phyloP scores from a whole-genome alignment of 148 eudicot genomes.

The Suaeda aralocaspica region DNA sequence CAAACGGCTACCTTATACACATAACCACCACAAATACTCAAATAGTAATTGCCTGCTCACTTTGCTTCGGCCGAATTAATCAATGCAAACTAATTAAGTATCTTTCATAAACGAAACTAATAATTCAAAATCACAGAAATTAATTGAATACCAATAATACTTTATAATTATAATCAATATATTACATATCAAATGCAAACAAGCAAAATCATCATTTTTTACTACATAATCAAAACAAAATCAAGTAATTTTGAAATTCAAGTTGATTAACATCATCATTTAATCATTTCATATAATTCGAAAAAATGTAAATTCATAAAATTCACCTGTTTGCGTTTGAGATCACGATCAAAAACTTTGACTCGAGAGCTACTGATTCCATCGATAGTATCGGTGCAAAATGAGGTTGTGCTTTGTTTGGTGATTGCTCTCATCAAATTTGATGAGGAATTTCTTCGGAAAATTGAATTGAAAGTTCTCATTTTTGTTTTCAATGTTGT shows the following conservation, averaged over 20 bases:
- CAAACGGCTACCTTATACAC: no score
- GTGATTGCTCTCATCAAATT: neutral
- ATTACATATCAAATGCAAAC: neutral
- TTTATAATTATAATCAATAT: neutral
- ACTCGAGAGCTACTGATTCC: slow-evolving; percentile 51
- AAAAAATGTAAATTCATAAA: neutral
- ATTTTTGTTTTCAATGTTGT: neutral
- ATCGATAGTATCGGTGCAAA: slow-evolving; percentile 27
- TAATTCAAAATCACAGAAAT: neutral
- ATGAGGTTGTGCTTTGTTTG: slow-evolving; percentile 21
- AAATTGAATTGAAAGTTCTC: slow-evolving; percentile 10
- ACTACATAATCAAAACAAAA: neutral
- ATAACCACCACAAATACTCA: no score
- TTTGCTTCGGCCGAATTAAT: no score
- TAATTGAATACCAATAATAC: neutral
- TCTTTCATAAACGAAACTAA: neutral
- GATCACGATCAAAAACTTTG: slow-evolving; percentile 77
- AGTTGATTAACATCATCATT: neutral
- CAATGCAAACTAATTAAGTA: neutral
- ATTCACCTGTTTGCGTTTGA: slow-evolving; percentile 78
- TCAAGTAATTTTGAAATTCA: neutral
- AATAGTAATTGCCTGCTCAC: no score
- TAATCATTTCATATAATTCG: no score
- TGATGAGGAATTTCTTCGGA: slow-evolving; percentile 4
- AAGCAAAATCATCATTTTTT: neutral